A percentile compares a stretch with the other conserved stretches of the same genome.
phyloP scores from a whole-genome alignment of 2,329 filamentous ascomycete genomes.

The Hypocrella siamensis region DNA sequence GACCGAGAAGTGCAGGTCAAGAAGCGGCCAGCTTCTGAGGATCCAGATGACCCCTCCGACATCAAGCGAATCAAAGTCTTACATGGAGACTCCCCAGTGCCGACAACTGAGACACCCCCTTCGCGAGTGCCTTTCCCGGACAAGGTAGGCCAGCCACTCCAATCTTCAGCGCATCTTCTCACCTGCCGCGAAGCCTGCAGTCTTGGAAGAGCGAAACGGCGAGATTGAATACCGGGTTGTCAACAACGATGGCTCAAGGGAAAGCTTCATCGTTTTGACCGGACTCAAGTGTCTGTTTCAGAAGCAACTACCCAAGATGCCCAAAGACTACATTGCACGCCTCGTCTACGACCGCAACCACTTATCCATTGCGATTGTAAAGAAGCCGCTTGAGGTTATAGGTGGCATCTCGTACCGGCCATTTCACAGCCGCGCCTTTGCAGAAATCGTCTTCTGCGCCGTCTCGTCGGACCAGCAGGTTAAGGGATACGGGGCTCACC shows the following conservation, averaged over 20 bases:
- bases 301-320: not conserved
- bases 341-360: not conserved
- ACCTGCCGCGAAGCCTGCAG: too few relatives aligned
- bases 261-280: not conserved
- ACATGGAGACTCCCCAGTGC: too few relatives aligned
- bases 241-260: not conserved
- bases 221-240: not conserved
- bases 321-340: not conserved
- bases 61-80: too few relatives aligned
- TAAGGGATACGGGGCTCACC: not conserved
- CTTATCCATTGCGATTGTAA: not conserved
- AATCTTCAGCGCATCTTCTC: too few relatives aligned
- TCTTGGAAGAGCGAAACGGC: not conserved
- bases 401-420: not conserved
- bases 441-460: not conserved
- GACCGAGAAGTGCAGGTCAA: too few relatives aligned
- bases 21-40: too few relatives aligned
- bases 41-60: too few relatives aligned
- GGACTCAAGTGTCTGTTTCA: not conserved
- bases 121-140: too few relatives aligned
- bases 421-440: not conserved
- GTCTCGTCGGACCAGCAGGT: not conserved
- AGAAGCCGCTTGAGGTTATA: not conserved
- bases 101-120: too few relatives aligned
- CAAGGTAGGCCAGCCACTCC: too few relatives aligned